Base-by-base conservation (phyloP, 257 asterid genomes). In the Pogostemon cablin region DNA sequence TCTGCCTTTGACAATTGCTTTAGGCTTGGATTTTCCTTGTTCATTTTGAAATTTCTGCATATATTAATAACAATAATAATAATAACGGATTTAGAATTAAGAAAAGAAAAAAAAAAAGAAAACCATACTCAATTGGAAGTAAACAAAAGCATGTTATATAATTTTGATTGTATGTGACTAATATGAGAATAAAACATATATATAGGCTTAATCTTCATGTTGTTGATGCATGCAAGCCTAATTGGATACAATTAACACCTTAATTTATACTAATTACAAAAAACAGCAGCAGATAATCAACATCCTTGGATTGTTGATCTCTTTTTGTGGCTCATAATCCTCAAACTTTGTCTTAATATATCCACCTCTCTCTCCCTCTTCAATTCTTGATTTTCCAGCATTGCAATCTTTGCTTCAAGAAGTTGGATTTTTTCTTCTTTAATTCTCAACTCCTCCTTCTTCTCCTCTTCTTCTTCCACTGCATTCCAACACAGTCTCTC, bases 361-460 rank as follows among this genome's bases (percentile, higher is more conserved):
- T 88, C 96, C 59, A 88, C 64, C 78, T 93, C 97, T 38, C 95
- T 87, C 65, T 87, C 90, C 47, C 88, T 77, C 76, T 71, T 87
- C 74, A 56, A 67, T 62, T 86, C 93, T 79, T 78, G 82, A 42
- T 83, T 68, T 32, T 90, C 88, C 92, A 87, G 68, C 15, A 86
- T 57, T 0, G 74, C 87, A 44, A 93, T 39, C 70, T 80, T 81
- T 39, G 81, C 79, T 72, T 87, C 76, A 42, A 88, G 78, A 72
- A 80, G 46, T 48, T 74, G 73, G n/a, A 93, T 87, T 43, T 65
- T 82, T 72, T 88, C 85, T 71, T 79, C 95, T 74, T 86, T 90
- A 7, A 75, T 80, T 25, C 25, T 78, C 62, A 85, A 55, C 72
- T 92, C 90, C 73, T 55, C 78, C 34, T 79, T 83, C 67, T 84